Conservation (phyloP, 306 rosid species). For the Dicorynia guianensis region DNA sequence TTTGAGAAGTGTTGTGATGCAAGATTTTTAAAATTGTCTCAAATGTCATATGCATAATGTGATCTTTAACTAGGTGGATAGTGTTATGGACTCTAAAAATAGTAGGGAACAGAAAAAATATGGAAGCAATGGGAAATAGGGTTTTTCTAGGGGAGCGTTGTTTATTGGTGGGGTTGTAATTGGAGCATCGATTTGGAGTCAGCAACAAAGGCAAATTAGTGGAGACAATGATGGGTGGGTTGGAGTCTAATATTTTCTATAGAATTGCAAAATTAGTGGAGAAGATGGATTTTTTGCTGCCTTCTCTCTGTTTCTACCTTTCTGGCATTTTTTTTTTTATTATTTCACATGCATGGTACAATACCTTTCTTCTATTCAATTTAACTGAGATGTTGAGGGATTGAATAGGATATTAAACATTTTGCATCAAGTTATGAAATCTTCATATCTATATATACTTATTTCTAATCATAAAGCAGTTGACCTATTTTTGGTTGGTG, state of each 20-base stretch:
- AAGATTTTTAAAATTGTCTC: not conserved
- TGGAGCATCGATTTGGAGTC: no score
- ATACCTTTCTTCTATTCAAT: no score
- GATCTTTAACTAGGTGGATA: slow-evolving; percentile 3
- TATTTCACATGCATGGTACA: no score
- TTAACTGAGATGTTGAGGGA: no score
- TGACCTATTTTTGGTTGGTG: slow-evolving; percentile 34
- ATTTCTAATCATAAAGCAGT: not conserved
- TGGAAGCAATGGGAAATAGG: not conserved
- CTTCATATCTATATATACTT: not conserved
- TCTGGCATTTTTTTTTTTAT: no score
- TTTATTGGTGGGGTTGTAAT: not conserved
- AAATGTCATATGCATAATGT: not conserved
- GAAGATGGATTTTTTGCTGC: no score
- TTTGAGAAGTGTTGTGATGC: not conserved
- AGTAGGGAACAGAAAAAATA: slow-evolving; percentile 6
- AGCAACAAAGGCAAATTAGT: no score
- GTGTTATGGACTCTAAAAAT: not conserved
- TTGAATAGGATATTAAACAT: not conserved
- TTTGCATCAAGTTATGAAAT: not conserved
- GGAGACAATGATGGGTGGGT: no score
- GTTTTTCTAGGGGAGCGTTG: slow-evolving; percentile 7
- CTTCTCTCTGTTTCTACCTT: no score
- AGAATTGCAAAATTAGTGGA: no score
- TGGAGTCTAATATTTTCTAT: no score